Evolutionary conservation across 1,139 yeast genomes (phyloP).

Genomic region (Protomyces gravidus): DNA sequence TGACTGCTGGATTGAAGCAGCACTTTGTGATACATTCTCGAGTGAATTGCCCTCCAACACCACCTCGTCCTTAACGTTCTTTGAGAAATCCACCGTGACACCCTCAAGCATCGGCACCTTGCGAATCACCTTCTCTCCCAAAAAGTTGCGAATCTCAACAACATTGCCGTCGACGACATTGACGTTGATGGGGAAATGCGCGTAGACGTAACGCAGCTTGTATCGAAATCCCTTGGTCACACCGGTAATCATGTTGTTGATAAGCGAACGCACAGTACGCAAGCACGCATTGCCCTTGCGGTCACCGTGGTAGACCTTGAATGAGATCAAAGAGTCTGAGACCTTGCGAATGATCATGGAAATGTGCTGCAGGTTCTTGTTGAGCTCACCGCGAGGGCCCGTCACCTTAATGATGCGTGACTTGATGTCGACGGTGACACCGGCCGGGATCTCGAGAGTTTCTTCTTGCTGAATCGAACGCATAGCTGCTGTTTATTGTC

Average conservation of each 20-base stretch:
- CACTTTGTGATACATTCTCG: conserved; percentile 96
- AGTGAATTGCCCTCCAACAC: conserved; percentile 91
- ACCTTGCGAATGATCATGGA: conserved; percentile 87
- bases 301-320: conserved; percentile 97
- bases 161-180: conserved; percentile 72
- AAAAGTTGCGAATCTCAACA: conserved; percentile 98
- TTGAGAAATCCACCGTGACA: conserved; percentile 77
- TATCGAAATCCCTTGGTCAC: conserved; percentile 92
- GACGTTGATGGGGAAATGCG: conserved; percentile 99
- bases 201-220: conserved; percentile 99
- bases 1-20: conserved; percentile 97
- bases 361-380: conserved; percentile 89
- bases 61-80: conserved; percentile 90
- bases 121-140: conserved; percentile 98
- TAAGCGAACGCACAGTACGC: conserved; percentile 95
- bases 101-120: conserved; percentile 79
- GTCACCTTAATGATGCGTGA: conserved; percentile 85
- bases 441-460: conserved; percentile 87
- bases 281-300: conserved; percentile 99
- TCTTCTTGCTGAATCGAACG: conserved; percentile 51
- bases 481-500: conserved; percentile 2
- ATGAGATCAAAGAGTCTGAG: conserved; percentile 67
- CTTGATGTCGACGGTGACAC: conserved; percentile 84
- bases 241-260: conserved; percentile 94
- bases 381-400: conserved; percentile 97